Conservation (phyloP, 106 monocot species). For the Iris macrosiphon region DNA sequence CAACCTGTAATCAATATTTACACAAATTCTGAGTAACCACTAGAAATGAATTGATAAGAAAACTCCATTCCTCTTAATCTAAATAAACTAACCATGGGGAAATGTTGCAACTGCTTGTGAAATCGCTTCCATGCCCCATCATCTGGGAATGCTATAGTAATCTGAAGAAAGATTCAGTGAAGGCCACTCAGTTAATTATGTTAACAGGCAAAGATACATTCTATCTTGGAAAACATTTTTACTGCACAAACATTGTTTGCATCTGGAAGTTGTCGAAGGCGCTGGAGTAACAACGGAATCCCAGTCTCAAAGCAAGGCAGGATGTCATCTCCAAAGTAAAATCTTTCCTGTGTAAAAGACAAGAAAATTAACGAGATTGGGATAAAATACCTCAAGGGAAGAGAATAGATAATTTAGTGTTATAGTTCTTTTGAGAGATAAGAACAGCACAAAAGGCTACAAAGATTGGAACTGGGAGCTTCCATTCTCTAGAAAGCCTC, state of each 20-base stretch:
- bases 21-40: not conserved
- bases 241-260: constrained; percentile 66
- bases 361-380: not conserved
- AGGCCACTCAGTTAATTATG: not conserved
- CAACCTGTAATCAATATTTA: constrained; percentile 34
- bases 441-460: too few relatives aligned
- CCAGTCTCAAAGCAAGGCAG: constrained; percentile 96
- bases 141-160: constrained; percentile 97
- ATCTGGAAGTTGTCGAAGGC: constrained; percentile 81
- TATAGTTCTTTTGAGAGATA: too few relatives aligned
- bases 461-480: too few relatives aligned
- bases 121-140: constrained; percentile 99
- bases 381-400: not conserved
- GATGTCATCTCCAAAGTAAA: constrained; percentile 96
- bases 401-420: too few relatives aligned
- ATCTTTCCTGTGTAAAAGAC: constrained; percentile 69
- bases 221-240: too few relatives aligned
- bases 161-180: constrained; percentile 22
- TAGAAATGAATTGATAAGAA: too few relatives aligned
- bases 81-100: constrained; percentile 64
- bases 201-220: not conserved
- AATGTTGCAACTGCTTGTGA: constrained; percentile 77
- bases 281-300: constrained; percentile 76
- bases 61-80: not conserved
- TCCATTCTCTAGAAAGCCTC: too few relatives aligned